Conservation (phyloP, 176 grass and related monocot genomes). For the Chloris gayana region DNA sequence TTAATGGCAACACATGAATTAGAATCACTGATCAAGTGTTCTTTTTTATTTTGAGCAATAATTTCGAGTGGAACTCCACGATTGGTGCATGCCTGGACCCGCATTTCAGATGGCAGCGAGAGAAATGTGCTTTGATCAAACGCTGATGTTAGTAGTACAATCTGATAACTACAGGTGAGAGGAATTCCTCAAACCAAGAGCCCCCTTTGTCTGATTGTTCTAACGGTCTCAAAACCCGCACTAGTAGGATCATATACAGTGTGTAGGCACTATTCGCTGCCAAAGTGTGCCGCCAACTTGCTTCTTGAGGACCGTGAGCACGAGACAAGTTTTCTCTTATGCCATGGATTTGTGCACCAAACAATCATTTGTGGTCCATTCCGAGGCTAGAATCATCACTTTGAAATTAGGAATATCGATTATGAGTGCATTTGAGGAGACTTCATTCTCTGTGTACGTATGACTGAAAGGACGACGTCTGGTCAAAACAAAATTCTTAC, state of each 20-base stretch:
- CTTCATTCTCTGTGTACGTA: neutral
- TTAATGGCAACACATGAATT: neutral
- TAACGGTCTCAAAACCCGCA: constrained; percentile 17
- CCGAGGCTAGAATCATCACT: constrained; percentile 1
- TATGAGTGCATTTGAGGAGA: neutral
- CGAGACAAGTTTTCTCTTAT: neutral
- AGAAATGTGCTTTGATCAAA: constrained; percentile 11
- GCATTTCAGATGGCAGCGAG: neutral
- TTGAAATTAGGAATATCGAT: neutral
- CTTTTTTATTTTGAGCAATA: neutral
- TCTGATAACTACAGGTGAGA: constrained; percentile 10
- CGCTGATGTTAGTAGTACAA: constrained; percentile 10
- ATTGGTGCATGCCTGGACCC: neutral
- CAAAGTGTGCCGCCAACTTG: constrained; percentile 35
- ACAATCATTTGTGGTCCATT: constrained; percentile 46
- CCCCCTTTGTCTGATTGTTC: constrained; percentile 24
- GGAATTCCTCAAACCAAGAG: constrained; percentile 46
- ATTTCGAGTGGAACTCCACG: neutral
- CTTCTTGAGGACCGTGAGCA: constrained; percentile 17
- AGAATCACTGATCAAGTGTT: neutral
- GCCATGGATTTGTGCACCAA: constrained; percentile 27
- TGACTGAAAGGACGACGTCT: neutral
- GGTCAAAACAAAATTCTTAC: neutral
- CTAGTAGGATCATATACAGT: neutral
- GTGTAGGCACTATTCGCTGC: constrained; percentile 37